phyloP scores from a whole-genome alignment of 2,329 filamentous ascomycete species.

The Fusarium liriodendri region DNA sequence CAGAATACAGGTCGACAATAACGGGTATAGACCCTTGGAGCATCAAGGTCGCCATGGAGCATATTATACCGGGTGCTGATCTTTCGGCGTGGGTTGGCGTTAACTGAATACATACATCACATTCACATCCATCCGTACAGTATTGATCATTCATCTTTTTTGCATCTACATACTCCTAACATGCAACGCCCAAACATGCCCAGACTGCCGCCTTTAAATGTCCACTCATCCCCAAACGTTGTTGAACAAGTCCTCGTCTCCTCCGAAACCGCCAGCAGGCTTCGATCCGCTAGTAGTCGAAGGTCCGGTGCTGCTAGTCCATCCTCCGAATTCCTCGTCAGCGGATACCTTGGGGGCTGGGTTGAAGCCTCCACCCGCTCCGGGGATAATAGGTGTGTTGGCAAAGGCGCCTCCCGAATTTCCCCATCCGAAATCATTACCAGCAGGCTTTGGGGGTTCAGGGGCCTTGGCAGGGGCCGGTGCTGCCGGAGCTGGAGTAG shows the following conservation, averaged over 20 bases:
- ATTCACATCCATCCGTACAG: conserved; percentile 13
- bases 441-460: conserved; percentile 55
- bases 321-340: conserved; percentile 96
- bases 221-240: conserved; percentile 86
- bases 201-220: conserved; percentile 29
- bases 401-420: conserved; percentile 60
- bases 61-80: conserved; percentile 10
- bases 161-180: conserved; percentile 49
- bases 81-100: conserved; percentile 34
- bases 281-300: conserved; percentile 57
- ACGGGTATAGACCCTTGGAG: not conserved
- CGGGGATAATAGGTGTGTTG: conserved; percentile 70
- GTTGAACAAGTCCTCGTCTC: conserved; percentile 88
- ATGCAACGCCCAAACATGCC: conserved; percentile 49
- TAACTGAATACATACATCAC: conserved; percentile 33
- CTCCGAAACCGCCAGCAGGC: conserved; percentile 69
- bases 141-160: conserved; percentile 34
- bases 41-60: too few species aligned
- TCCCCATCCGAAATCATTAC: conserved; percentile 74
- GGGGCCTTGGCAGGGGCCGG: conserved; percentile 70
- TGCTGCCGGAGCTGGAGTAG: conserved; percentile 57
- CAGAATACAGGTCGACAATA: not conserved
- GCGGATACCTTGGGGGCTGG: conserved; percentile 77
- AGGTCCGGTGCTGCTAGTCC: conserved; percentile 77
- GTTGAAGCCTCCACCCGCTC: conserved; percentile 73